Evolutionary conservation across 1,139 yeast genomes (phyloP), one percentile per base, ranked within the genome.

Genomic region (Hansenula sp.): DNA sequence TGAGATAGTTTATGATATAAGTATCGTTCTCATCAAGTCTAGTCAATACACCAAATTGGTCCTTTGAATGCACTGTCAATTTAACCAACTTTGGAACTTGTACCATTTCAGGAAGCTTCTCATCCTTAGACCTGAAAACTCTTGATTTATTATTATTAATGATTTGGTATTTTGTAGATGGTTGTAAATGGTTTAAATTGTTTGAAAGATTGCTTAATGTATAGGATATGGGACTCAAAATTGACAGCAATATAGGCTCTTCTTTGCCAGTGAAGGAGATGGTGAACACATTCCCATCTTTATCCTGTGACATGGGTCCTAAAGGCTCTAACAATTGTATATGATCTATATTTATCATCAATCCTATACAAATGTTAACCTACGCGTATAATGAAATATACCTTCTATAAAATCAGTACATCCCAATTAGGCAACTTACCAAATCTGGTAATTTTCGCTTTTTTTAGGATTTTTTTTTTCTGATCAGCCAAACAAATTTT

Each of bases 71-170:
- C n/a, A 47, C 37, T 1, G 53, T 44, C 6, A 50, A 32, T 22
- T 44, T 47, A 4, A 46, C 52, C 19, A 46, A 14, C 3, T 11
- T 18, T 9, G 53, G 48, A 0, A 35, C 28, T 2, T 11, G 7
- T 2, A 11, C 2, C 6, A 29, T 13, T 2, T 10, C 19, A 3
- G n/a, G 19, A 2, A 21, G 10, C 10, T 33, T n/a, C 2, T 2
- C n/a, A 19, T 44, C 44, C 7, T 24, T 14, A 10, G 43, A 44
- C 8, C n/a, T 31, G 32, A 53, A 43, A 2, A 54, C 24, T 14
- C 57, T 37, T 2, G 53, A 44, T 24, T 46, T 52, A 40, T 52
- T 53, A n/a, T 43, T 33, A 32, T 52, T 54, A 4, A 32, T 3
- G 35, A 34, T n/a, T 25, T 35, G 12, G 31, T 32, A 25, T 17